These are phyloP conservation scores for Bertia moriformis DNA, from an alignment of 2,329 filamentous ascomycete species.

Conservation along the genomic window DNA sequence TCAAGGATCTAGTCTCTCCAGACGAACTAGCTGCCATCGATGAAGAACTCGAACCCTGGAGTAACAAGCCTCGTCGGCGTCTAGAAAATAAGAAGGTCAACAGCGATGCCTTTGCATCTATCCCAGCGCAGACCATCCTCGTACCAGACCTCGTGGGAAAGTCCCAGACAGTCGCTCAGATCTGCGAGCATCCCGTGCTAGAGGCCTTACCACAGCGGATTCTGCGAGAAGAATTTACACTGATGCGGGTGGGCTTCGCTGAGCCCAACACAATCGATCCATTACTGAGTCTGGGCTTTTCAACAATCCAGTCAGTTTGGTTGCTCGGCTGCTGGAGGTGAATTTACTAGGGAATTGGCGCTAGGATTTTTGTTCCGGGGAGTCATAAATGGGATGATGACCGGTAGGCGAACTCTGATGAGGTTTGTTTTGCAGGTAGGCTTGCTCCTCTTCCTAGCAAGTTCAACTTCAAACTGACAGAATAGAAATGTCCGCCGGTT, in stretches of 20 bases:
- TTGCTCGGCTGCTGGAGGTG: conserved; percentile 12
- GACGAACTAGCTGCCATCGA: conserved; percentile 11
- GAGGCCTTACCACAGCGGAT: conserved; percentile 10
- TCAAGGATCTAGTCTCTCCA: conserved; percentile 10
- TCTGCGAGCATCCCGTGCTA: conserved; percentile 9
- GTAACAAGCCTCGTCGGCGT: conserved; percentile 1
- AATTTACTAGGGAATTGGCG: conserved; percentile 14
- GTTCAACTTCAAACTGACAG: conserved; percentile 1
- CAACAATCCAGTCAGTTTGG: conserved; percentile 10
- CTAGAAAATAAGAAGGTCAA: conserved; percentile 3
- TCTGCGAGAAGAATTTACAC: conserved; percentile 9
- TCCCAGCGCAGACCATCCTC: conserved; percentile 10
- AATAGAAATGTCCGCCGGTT: conserved; percentile 18
- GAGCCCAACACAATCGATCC: conserved; percentile 9
- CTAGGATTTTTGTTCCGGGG: conserved; percentile 16
- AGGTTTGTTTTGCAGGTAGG: conserved; percentile 17
- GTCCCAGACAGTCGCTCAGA: conserved; percentile 9
- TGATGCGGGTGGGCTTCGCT: conserved; percentile 8
- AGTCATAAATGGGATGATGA: conserved; percentile 14
- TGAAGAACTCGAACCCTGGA: conserved; percentile 5
- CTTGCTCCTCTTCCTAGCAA: background rate
- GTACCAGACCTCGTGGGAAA: conserved; percentile 14
- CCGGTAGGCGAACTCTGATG: conserved; percentile 10
- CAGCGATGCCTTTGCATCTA: conserved; percentile 7
- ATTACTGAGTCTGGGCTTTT: conserved; percentile 9